Evolutionary conservation across 1,284 basidiomycete species (phyloP).

Genomic region (Entoloma clypeatum): DNA sequence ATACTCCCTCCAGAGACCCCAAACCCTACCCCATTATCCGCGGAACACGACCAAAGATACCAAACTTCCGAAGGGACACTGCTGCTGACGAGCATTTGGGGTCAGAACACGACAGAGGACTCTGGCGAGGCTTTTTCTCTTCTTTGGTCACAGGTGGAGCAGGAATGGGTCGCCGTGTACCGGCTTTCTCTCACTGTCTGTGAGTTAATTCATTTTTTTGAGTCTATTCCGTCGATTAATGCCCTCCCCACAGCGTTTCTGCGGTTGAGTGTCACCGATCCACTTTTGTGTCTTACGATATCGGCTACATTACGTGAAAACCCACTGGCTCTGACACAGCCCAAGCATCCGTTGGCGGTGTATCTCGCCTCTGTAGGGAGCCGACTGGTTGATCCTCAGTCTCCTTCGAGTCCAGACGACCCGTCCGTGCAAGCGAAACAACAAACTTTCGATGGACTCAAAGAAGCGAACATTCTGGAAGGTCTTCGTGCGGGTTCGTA

Average conservation of each 20-base stretch:
- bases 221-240: constrained; percentile 5
- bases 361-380: constrained; percentile 41
- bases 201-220: constrained; percentile 38
- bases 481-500: constrained; percentile 49
- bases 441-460: constrained; percentile 48
- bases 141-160: constrained; percentile 54
- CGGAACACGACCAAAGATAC: constrained; percentile 68
- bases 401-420: constrained; percentile 25
- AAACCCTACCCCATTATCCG: constrained; percentile 67
- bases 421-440: constrained; percentile 27
- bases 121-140: constrained; percentile 57
- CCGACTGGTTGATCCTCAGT: constrained; percentile 25
- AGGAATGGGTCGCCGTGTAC: constrained; percentile 75
- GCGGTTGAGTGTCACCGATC: constrained; percentile 64
- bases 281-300: constrained; percentile 76
- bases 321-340: constrained; percentile 48
- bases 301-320: constrained; percentile 78
- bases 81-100: constrained; percentile 71
- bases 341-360: constrained; percentile 48
- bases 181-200: constrained; percentile 70
- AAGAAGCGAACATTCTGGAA: constrained; percentile 79
- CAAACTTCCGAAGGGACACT: constrained; percentile 72
- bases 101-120: constrained; percentile 45
- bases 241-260: constrained; percentile 55
- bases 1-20: constrained; percentile 75